phyloP scores from a whole-genome alignment of 1,139 yeast genomes.

The Diutina pseudorugosa region DNA sequence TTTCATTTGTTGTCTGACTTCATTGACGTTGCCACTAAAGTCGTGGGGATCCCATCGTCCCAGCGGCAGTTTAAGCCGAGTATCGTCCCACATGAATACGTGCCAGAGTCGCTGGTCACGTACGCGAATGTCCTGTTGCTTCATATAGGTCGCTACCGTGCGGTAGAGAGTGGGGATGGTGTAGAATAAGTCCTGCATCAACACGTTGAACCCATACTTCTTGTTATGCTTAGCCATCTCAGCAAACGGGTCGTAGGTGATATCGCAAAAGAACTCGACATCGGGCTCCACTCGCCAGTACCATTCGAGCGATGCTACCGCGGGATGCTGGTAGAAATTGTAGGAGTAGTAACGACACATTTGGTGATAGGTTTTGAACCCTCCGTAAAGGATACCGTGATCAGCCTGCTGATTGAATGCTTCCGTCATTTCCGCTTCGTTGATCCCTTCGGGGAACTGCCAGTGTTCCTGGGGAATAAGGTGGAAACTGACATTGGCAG shows the following conservation, averaged over 20 bases:
- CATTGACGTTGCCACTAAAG: slow-evolving; percentile 8
- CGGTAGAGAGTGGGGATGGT: slow-evolving; percentile 76
- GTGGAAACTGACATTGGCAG: slow-evolving; percentile 9
- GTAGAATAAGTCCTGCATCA: slow-evolving; percentile 60
- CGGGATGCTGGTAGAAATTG: slow-evolving; percentile 61
- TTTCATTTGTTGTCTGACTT: slow-evolving; percentile 18
- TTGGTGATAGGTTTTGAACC: slow-evolving; percentile 59
- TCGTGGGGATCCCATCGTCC: slow-evolving; percentile 14
- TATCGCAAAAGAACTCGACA: slow-evolving; percentile 78
- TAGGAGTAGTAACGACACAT: slow-evolving; percentile 73
- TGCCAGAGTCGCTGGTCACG: slow-evolving; percentile 46
- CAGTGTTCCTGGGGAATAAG: slow-evolving; percentile 8
- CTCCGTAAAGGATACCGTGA: slow-evolving; percentile 70
- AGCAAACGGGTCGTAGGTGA: slow-evolving; percentile 80
- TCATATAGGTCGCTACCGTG: slow-evolving; percentile 53
- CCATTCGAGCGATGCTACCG: slow-evolving; percentile 63
- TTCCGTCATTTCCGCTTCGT: slow-evolving; percentile 29
- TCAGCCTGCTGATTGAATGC: slow-evolving; percentile 65
- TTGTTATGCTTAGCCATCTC: slow-evolving; percentile 64
- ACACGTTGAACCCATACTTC: slow-evolving; percentile 73
- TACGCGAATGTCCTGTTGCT: slow-evolving; percentile 21
- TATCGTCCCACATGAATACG: slow-evolving; percentile 28
- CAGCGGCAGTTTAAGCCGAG: slow-evolving; percentile 12
- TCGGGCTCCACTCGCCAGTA: slow-evolving; percentile 94
- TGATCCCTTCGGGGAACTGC: slow-evolving; percentile 12